Conservation (phyloP, 2,329 filamentous ascomycete genomes). For the Ophiostoma tasmaniense region DNA sequence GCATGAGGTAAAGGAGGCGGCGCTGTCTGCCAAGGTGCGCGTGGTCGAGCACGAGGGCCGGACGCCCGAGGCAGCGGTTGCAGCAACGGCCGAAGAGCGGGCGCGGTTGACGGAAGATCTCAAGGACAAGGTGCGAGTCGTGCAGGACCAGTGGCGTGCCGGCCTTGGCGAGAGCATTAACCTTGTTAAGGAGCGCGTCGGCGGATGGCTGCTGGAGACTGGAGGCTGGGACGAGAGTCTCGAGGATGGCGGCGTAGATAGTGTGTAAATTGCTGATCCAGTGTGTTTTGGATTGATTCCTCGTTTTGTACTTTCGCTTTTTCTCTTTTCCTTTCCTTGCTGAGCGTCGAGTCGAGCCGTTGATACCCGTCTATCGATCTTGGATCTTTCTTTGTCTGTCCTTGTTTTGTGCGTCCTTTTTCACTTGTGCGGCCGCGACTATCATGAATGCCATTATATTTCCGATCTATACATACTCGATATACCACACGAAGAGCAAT, state of each 20-base stretch:
- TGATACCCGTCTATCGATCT: slow-evolving; percentile 4
- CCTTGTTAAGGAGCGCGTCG: slow-evolving; percentile 64
- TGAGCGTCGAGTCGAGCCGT: not conserved
- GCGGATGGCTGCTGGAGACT: slow-evolving; percentile 61
- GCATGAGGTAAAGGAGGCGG: slow-evolving; percentile 79
- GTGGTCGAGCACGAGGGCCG: slow-evolving; percentile 28
- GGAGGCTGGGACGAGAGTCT: slow-evolving; percentile 84
- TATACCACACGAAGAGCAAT: slow-evolving; percentile 2
- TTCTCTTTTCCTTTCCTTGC: not conserved
- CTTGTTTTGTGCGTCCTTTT: not conserved
- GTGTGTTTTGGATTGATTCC: not conserved
- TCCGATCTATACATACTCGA: not conserved
- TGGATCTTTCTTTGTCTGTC: not conserved
- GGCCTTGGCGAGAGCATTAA: slow-evolving; percentile 72
- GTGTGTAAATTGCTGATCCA: slow-evolving; percentile 27
- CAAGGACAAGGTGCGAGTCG: slow-evolving; percentile 84
- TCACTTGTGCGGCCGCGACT: not conserved
- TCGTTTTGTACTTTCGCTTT: not conserved
- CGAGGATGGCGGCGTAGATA: slow-evolving; percentile 48
- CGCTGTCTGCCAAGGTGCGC: slow-evolving; percentile 58
- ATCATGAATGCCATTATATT: not conserved
- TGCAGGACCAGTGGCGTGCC: slow-evolving; percentile 85
- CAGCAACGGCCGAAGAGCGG: slow-evolving; percentile 59
- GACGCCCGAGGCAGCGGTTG: slow-evolving; percentile 24
- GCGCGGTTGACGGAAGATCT: slow-evolving; percentile 68